These are phyloP conservation scores for Fusarium siculi DNA, from an alignment of 2,329 filamentous ascomycete species.

Conservation along the genomic window DNA sequence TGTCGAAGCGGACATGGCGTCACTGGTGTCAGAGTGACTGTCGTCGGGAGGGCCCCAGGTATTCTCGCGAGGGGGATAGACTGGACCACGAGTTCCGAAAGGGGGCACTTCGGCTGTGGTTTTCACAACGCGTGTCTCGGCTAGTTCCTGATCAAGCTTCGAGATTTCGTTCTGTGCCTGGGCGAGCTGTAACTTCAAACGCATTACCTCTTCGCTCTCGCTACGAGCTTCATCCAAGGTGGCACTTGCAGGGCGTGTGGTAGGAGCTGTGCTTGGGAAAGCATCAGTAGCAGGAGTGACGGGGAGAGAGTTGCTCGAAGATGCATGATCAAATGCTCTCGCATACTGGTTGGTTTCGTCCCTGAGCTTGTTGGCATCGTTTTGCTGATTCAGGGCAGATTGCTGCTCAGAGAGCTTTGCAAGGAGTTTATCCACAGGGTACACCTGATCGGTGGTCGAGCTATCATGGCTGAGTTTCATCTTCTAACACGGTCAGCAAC, in stretches of 20 bases:
- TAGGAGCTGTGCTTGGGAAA: slow-evolving; percentile 59
- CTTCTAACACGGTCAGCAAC: slow-evolving; percentile 53
- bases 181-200: slow-evolving; percentile 76
- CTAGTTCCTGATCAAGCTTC: slow-evolving; percentile 76
- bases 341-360: slow-evolving; percentile 52
- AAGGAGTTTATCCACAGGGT: slow-evolving; percentile 77
- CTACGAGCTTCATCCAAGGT: slow-evolving; percentile 55
- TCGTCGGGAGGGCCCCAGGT: slow-evolving; percentile 67
- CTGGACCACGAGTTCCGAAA: slow-evolving; percentile 36
- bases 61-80: slow-evolving; percentile 51
- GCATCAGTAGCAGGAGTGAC: slow-evolving; percentile 70
- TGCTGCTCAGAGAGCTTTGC: slow-evolving; percentile 80
- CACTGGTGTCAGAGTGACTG: slow-evolving; percentile 65
- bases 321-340: slow-evolving; percentile 57
- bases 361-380: slow-evolving; percentile 59
- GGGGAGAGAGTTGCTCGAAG: slow-evolving; percentile 68
- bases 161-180: slow-evolving; percentile 76
- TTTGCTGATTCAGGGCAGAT: slow-evolving; percentile 67
- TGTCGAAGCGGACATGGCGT: slow-evolving; percentile 61
- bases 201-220: slow-evolving; percentile 69
- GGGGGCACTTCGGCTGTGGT: slow-evolving; percentile 55
- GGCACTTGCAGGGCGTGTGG: slow-evolving; percentile 64
- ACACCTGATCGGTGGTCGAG: slow-evolving; percentile 52
- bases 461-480: slow-evolving; percentile 60
- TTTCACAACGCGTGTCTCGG: slow-evolving; percentile 70